These are phyloP conservation scores for Epicoccum sorghinum DNA, from an alignment of 2,329 filamentous ascomycete genomes.

Conservation along the genomic window DNA sequence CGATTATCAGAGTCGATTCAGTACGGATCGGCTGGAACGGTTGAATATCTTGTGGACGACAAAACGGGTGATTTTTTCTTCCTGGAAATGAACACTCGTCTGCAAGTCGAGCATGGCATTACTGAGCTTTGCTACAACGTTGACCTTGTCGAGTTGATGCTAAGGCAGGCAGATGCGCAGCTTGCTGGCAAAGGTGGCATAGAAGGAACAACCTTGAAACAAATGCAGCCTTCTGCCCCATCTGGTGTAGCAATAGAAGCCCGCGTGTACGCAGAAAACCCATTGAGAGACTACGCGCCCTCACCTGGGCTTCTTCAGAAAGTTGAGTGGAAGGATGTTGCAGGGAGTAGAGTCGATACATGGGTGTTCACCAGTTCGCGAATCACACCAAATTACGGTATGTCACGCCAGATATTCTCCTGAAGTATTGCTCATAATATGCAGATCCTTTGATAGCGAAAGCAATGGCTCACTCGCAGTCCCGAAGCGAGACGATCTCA, in stretches of 20 bases:
- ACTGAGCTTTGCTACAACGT: conserved; percentile 63
- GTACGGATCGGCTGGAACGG: conserved; percentile 87
- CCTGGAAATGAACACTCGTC: conserved; percentile 64
- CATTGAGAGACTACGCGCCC: conserved; percentile 63
- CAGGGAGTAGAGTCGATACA: conserved; percentile 64
- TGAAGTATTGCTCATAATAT: not conserved
- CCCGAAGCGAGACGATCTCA: conserved; percentile 51
- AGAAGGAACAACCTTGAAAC: conserved; percentile 48
- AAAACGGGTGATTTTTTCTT: conserved; percentile 78
- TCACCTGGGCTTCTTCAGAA: conserved; percentile 64
- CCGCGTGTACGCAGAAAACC: conserved; percentile 64
- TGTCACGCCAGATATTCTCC: not conserved
- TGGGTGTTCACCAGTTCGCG: conserved; percentile 66
- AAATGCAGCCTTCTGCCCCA: conserved; percentile 52
- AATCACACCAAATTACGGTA: conserved; percentile 64
- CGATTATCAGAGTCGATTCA: conserved; percentile 62
- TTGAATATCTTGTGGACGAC: conserved; percentile 90
- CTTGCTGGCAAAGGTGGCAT: conserved; percentile 55
- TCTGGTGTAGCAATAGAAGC: conserved; percentile 60
- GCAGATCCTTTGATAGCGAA: conserved; percentile 63
- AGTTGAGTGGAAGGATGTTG: conserved; percentile 60
- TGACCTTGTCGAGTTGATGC: conserved; percentile 62
- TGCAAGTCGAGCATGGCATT: conserved; percentile 65
- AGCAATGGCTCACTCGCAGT: conserved; percentile 60
- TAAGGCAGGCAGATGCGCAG: conserved; percentile 61